Percentiles rank a stretch among this genome's conserved stretches.
Evolutionary conservation across 192 early-diverging fungal genomes (phyloP).

Genomic region (Polychytrium aggregatum): DNA sequence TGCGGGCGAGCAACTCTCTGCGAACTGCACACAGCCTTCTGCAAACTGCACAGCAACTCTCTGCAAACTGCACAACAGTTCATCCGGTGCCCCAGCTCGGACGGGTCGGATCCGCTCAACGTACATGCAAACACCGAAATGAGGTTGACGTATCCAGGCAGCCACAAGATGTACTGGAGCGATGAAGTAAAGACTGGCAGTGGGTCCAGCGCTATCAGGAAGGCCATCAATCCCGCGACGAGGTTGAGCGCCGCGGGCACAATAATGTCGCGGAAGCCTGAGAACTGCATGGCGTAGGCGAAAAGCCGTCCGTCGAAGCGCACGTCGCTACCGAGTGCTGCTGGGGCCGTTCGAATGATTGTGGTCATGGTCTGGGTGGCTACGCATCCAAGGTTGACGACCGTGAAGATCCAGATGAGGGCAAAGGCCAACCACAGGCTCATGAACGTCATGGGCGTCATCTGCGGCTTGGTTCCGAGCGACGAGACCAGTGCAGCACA

Average conservation of each 20-base stretch:
- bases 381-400: conserved; percentile 58
- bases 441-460: conserved; percentile 66
- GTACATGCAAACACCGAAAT: conserved; percentile 77
- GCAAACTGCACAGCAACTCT: too few relatives aligned
- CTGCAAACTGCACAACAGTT: too few relatives aligned
- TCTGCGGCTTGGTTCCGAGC: conserved; percentile 93
- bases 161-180: conserved; percentile 72
- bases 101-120: too few relatives aligned
- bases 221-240: conserved; percentile 66
- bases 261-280: conserved; percentile 66
- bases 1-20: too few relatives aligned
- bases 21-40: too few relatives aligned
- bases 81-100: too few relatives aligned
- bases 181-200: conserved; percentile 86
- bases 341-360: conserved; percentile 16
- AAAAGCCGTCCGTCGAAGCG: conserved; percentile 11
- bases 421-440: conserved; percentile 71
- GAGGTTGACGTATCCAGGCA: conserved; percentile 85
- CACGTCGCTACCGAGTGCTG: conserved; percentile 4
- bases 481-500: conserved; percentile 85
- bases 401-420: conserved; percentile 72
- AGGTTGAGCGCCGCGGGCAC: conserved; percentile 71
- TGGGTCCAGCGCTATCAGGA: conserved; percentile 70
- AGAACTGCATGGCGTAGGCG: conserved; percentile 3
- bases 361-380: conserved; percentile 15